phyloP scores from a whole-genome alignment of 2,329 filamentous ascomycete genomes.

The Fusarium papillatum region DNA sequence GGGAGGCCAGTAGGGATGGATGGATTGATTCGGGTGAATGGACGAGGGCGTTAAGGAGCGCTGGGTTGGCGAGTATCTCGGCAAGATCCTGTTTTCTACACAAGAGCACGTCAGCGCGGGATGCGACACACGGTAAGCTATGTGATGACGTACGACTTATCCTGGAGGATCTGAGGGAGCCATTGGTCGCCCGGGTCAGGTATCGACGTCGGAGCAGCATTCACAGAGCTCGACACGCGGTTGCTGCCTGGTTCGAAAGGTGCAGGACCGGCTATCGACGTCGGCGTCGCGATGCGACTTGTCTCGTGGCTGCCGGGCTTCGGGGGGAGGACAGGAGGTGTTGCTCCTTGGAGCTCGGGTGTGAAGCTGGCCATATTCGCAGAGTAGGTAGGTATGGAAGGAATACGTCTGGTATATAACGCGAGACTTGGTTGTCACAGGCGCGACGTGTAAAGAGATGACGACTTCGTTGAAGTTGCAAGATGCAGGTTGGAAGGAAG shows the following conservation, averaged over 20 bases:
- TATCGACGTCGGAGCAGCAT: constrained; percentile 52
- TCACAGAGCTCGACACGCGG: constrained; percentile 31
- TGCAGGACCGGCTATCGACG: constrained; percentile 59
- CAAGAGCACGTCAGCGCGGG: constrained; percentile 20
- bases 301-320: constrained; percentile 79
- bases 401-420: neutral
- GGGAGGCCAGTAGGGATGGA: constrained; percentile 76
- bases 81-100: constrained; percentile 83
- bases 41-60: constrained; percentile 81
- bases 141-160: constrained; percentile 79
- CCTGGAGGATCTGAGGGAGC: constrained; percentile 82
- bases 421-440: neutral
- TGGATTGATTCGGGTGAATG: constrained; percentile 77
- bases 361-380: constrained; percentile 47
- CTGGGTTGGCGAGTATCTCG: constrained; percentile 73
- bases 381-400: neutral
- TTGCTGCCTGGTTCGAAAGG: constrained; percentile 49
- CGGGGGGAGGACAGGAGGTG: constrained; percentile 78
- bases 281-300: constrained; percentile 76
- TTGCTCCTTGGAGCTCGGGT: constrained; percentile 45
- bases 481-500: constrained; percentile 19
- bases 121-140: constrained; percentile 39
- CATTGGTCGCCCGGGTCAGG: constrained; percentile 78
- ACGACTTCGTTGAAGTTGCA: constrained; percentile 13
- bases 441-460: neutral